Percentiles rank a stretch among this genome's conserved stretches.
Evolutionary conservation across 352 stramenopile species (phyloP).

Genomic region (Phytophthora vignae): DNA sequence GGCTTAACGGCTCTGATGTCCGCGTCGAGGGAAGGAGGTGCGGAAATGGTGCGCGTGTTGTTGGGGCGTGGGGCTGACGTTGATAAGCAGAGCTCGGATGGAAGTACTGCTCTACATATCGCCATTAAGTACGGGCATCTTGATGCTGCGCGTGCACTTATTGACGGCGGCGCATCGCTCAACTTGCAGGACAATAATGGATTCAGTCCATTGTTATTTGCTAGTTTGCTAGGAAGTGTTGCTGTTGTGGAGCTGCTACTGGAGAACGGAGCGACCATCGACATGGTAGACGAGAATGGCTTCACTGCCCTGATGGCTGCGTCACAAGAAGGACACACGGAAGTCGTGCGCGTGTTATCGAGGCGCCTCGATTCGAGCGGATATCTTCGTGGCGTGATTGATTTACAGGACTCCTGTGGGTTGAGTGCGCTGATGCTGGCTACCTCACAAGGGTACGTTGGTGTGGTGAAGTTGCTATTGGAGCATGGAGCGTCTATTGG

Average conservation of each 20-base stretch:
- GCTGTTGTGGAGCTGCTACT: not conserved
- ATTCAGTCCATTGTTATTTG: not conserved
- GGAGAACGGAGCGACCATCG: not conserved
- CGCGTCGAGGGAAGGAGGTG: not conserved
- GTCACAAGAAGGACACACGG: not conserved
- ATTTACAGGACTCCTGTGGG: not conserved
- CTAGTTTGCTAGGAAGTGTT: not conserved
- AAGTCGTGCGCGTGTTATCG: not conserved
- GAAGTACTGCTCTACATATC: not conserved
- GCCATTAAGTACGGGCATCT: not conserved
- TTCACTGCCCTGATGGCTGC: not conserved
- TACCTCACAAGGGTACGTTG: not conserved
- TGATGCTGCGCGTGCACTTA: not conserved
- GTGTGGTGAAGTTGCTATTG: not conserved
- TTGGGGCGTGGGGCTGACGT: not conserved
- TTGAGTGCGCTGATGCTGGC: conserved; percentile 5
- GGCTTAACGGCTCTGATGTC: not conserved
- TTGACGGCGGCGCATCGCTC: not conserved
- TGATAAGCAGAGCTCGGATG: not conserved
- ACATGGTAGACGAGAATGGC: not conserved
- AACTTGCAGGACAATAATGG: not conserved
- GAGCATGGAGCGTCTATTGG: conserved; percentile 5
- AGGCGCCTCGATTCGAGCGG: not conserved
- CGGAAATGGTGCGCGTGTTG: not conserved
- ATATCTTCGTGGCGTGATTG: not conserved